Base-by-base conservation (phyloP, 768 basidiomycete genomes). In the Lyophyllum semitale region DNA sequence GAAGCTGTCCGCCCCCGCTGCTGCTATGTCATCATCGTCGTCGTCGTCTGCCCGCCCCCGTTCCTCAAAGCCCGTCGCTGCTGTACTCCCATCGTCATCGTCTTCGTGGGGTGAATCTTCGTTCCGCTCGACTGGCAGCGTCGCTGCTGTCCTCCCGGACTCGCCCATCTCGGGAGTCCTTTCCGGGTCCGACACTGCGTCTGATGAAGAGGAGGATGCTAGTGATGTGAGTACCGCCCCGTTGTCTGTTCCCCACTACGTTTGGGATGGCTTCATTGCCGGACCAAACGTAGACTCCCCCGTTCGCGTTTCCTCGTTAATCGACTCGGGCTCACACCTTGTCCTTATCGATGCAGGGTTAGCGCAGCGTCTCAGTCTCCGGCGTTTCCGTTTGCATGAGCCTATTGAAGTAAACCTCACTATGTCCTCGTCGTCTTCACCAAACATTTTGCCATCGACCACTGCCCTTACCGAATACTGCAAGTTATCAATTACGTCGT, bases 311-410 rank as follows among this genome's bases (percentile, higher is more conserved):
- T 42, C 56, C 1, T 55, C 59, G 0, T 40, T 73, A 0, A 66
- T 73, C 66, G 69, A 74, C 43, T 42, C 60, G 48, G 70, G 70
- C 4, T 65, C 68, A 0, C 59, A 66, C 26, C 2, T 73, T 50
- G 72, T 72, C 48, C 53, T 77, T 22, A 73, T 75, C 49, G 41
- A 63, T 17, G 30, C 62, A 9, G 50, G 58, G 1, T 37, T 73
- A n/a, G 67, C 67, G 6, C 33, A 59, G 0, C n/a, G 33, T 5
- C 56, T 67, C 2, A 48, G 47, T 0, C 40, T 68, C 0, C 38
- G 38, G 0, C 33, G 26, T 0, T 20, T 25, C 23, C 3, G 3
- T 0, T 47, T 66, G 1, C 48, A 55, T 13, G 17, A 57, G n/a
- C 59, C 57, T 8, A 18, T 59, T 1, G 18, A 20, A 27, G 48